Percentiles rank a stretch among this genome's conserved stretches.
These are phyloP conservation scores for Mycosarcoma mackinlayi DNA, from an alignment of 1,284 basidiomycete species.

Conservation along the genomic window DNA sequence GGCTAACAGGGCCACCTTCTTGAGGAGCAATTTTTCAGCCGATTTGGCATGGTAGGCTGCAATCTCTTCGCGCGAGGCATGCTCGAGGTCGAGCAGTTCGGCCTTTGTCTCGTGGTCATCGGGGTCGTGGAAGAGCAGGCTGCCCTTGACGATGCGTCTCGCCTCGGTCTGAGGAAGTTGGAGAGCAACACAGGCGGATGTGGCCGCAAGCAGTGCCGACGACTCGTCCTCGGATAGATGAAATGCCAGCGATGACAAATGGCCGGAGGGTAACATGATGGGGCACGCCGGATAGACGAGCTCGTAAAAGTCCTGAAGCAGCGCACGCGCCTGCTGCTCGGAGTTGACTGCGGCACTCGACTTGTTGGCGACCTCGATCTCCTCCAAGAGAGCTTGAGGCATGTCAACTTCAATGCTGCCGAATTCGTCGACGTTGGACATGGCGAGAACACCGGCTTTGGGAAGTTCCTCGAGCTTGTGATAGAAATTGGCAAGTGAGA, in stretches of 20 bases:
- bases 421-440: constrained; percentile 30
- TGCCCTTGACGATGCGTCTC: constrained; percentile 51
- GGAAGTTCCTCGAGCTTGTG: constrained; percentile 56
- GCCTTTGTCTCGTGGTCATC: constrained; percentile 49
- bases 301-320: constrained; percentile 57
- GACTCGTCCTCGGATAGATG: constrained; percentile 60
- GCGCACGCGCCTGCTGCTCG: constrained; percentile 48
- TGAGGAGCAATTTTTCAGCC: constrained; percentile 52
- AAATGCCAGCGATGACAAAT: constrained; percentile 60
- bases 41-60: constrained; percentile 57
- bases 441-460: constrained; percentile 51
- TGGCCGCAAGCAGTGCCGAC: constrained; percentile 55
- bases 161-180: constrained; percentile 53
- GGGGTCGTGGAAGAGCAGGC: constrained; percentile 35
- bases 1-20: constrained; percentile 35
- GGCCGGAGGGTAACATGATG: constrained; percentile 56
- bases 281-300: constrained; percentile 58
- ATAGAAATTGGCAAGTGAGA: constrained; percentile 50
- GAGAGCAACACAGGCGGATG: constrained; percentile 52
- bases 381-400: constrained; percentile 35
- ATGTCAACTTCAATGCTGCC: constrained; percentile 39
- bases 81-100: constrained; percentile 40
- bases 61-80: constrained; percentile 51
- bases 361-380: constrained; percentile 42
- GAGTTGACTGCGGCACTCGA: constrained; percentile 49